A percentile compares a stretch with the other conserved stretches of the same genome.
phyloP scores from a whole-genome alignment of 805 yeast genomes.

The Saccharomycopsis fibuligera region DNA sequence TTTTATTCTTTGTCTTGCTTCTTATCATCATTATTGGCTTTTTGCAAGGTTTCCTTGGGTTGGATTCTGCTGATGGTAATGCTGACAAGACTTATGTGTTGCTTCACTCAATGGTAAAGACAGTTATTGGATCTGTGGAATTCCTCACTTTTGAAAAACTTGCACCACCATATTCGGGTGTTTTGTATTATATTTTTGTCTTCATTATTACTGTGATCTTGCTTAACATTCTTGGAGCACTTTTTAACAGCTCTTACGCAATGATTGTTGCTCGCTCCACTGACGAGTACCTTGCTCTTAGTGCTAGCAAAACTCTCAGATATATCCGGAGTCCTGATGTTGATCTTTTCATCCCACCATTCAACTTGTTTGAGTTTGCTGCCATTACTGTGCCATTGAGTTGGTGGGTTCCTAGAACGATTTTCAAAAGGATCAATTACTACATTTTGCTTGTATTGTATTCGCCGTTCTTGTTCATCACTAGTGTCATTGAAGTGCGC shows the following conservation, averaged over 20 bases:
- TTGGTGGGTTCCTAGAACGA: conserved; percentile 29
- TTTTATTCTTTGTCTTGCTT: conserved; percentile 73
- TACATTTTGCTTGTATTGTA: conserved; percentile 59
- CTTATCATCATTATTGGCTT: conserved; percentile 70
- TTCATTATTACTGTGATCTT: conserved; percentile 70
- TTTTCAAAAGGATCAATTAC: conserved; percentile 40
- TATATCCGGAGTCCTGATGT: conserved; percentile 88
- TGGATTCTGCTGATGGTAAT: conserved; percentile 83
- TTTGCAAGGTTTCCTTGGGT: conserved; percentile 78
- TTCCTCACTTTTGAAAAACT: conserved; percentile 64
- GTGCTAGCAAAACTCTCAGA: conserved; percentile 75
- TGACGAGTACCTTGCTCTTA: conserved; percentile 79
- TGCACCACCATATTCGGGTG: conserved; percentile 79
- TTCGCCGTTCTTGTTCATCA: conserved; percentile 56
- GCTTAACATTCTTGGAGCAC: conserved; percentile 78
- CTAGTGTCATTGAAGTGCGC: conserved; percentile 58
- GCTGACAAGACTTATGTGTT: conserved; percentile 66
- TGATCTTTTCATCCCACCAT: conserved; percentile 79
- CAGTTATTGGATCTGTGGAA: conserved; percentile 69
- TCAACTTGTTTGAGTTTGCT: conserved; percentile 63
- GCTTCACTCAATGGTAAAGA: conserved; percentile 56
- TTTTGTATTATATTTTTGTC: conserved; percentile 70
- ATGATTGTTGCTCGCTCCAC: conserved; percentile 74
- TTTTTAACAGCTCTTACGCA: conserved; percentile 79
- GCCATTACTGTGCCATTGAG: conserved; percentile 38